These are phyloP conservation scores for Geotrichum siamense DNA, from an alignment of 1,139 yeast genomes.

Conservation along the genomic window DNA sequence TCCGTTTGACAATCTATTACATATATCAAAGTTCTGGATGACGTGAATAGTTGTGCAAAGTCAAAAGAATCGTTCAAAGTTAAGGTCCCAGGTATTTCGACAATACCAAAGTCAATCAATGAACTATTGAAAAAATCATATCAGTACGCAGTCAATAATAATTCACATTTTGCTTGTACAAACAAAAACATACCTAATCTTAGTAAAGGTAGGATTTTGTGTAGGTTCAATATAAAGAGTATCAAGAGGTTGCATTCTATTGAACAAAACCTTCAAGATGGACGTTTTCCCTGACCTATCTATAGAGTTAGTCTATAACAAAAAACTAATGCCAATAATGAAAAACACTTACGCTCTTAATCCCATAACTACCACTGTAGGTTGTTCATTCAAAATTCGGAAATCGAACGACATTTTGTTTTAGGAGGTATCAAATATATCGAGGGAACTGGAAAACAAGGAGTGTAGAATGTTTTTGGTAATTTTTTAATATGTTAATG, in stretches of 20 bases:
- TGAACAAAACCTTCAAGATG: slow-evolving; percentile 90
- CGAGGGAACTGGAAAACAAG: no score
- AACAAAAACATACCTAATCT: slow-evolving; percentile 8
- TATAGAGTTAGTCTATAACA: neutral
- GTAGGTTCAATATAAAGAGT: slow-evolving; percentile 88
- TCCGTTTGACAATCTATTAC: slow-evolving; percentile 92
- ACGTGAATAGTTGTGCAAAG: slow-evolving; percentile 65
- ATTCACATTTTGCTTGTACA: neutral
- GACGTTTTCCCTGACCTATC: slow-evolving; percentile 66
- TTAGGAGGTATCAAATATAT: no score
- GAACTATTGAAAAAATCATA: slow-evolving; percentile 43
- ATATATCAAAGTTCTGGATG: slow-evolving; percentile 89
- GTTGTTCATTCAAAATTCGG: slow-evolving; percentile 8
- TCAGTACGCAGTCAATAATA: slow-evolving; percentile 1
- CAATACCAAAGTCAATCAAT: slow-evolving; percentile 79
- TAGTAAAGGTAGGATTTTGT: slow-evolving; percentile 58
- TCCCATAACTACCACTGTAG: slow-evolving; percentile 12
- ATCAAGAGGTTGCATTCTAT: slow-evolving; percentile 93
- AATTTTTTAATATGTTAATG: no score
- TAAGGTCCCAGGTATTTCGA: slow-evolving; percentile 95
- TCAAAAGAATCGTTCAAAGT: slow-evolving; percentile 80
- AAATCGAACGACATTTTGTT: slow-evolving; percentile 7
- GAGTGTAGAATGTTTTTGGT: no score
- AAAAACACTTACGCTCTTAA: slow-evolving; percentile 5
- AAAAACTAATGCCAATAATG: no score